Base-by-base conservation (phyloP, 2,329 filamentous ascomycete species). In the Aspergillus cejpii region DNA sequence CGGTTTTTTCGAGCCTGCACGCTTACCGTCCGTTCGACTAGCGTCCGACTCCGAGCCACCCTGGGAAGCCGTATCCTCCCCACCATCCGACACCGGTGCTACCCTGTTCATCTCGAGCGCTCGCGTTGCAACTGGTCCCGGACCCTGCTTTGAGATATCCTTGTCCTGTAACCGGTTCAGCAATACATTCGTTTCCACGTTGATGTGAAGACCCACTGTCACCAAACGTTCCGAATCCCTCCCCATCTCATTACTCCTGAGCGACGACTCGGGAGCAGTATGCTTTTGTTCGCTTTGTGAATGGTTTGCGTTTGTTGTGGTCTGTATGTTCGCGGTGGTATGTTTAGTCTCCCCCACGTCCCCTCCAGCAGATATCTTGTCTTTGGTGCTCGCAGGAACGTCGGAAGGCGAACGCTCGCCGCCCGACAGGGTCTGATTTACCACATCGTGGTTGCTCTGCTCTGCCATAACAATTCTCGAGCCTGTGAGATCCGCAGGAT, bases 391-490 rank as follows among this genome's bases (percentile, higher is more conserved):
- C 74, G 77, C 78, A 81, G 75, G 73, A 71, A 74, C 78, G 78
- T 80, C 79, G 77, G 79, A 78, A 73, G 77, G 75, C 74, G 74
- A 74, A 65, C 69, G 66, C 66, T 74, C 77, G 75, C 77, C 77
- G 72, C 78, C 74, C 79, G 79, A 83, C 80, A 75, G 74, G 74
- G 77, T 74, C 76, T 80, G 74, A 74, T 80, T 80, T 81, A 83
- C 79, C 80, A 81, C 80, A 83, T 83, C 76, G 71, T 80, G 79
- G 76, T 72, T 74, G 65, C 71, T 77, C 77, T 79, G 76, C 78
- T 82, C 79, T 81, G 80, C 80, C 80, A 83, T 83, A 81, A 83
- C 80, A 83, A 78, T 72, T 67, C 72, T 68, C 67, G 71, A 66
- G 66, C 67, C 74, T 76, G 68, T 50, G 43, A 43, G 50, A 40